phyloP scores from a whole-genome alignment of 345 rosid genomes.

The Carallia brachiata region DNA sequence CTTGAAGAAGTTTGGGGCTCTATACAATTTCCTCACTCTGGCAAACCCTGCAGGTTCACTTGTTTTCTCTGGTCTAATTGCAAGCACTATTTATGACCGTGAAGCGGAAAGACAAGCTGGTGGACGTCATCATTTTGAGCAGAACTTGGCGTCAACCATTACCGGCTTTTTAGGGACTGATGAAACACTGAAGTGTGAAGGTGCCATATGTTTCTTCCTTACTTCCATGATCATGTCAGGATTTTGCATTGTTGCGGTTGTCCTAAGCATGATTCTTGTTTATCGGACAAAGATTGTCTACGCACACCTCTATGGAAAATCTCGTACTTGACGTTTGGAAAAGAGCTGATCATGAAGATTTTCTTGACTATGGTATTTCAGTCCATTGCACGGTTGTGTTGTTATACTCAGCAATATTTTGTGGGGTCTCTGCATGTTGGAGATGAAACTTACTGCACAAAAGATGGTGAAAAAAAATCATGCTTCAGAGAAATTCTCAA shows the following conservation, averaged over 20 bases:
- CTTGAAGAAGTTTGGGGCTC: conserved; percentile 81
- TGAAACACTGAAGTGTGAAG: conserved; percentile 67
- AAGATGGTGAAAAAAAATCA: too few species aligned
- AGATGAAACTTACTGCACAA: too few species aligned
- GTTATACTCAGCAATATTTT: conserved; percentile 1
- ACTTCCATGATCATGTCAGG: conserved; percentile 93
- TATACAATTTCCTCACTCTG: conserved; percentile 89
- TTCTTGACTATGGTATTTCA: neutral
- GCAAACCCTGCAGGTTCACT: conserved; percentile 97
- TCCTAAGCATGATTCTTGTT: conserved; percentile 83
- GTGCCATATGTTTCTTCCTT: conserved; percentile 82
- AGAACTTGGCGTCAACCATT: conserved; percentile 23
- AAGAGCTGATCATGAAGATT: neutral
- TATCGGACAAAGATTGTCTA: conserved; percentile 74
- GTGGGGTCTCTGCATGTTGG: too few species aligned
- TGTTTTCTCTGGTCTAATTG: conserved; percentile 82
- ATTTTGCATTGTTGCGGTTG: conserved; percentile 61
- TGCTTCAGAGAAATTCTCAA: too few species aligned
- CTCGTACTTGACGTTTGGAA: conserved; percentile 6
- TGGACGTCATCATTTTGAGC: conserved; percentile 21
- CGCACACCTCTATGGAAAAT: conserved; percentile 62
- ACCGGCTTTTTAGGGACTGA: conserved; percentile 33
- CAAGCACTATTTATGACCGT: conserved; percentile 73
- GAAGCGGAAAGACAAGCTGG: conserved; percentile 86
- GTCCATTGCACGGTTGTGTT: neutral